These are phyloP conservation scores for Pythium dissimile DNA, from an alignment of 352 stramenopile genomes.

Conservation along the genomic window DNA sequence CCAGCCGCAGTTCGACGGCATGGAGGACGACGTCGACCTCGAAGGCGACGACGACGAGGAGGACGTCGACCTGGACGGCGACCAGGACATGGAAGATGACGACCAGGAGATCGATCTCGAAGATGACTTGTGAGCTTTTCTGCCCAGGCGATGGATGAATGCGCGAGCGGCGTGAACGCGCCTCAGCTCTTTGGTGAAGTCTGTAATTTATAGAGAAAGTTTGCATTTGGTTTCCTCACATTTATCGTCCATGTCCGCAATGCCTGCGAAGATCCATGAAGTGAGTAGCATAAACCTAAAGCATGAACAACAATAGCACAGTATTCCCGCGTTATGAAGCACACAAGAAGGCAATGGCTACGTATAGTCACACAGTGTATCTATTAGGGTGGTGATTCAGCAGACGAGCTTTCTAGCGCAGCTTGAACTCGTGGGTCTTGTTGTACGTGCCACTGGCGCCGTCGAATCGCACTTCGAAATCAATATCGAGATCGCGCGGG, in stretches of 20 bases:
- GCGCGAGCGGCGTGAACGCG: slow-evolving; percentile 1
- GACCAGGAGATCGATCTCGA: slow-evolving; percentile 64
- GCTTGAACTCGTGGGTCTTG: slow-evolving; percentile 71
- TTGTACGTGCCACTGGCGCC: slow-evolving; percentile 62
- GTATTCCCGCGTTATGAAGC: too few relatives aligned
- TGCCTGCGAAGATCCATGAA: too few relatives aligned
- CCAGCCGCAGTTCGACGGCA: slow-evolving; percentile 31
- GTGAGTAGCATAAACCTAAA: too few relatives aligned
- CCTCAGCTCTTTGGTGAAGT: slow-evolving; percentile 19
- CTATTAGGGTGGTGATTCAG: too few relatives aligned
- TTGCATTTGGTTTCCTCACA: slow-evolving; percentile 2
- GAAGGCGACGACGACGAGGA: slow-evolving; percentile 65
- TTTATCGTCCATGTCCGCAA: too few relatives aligned
- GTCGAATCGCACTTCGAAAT: slow-evolving; percentile 79
- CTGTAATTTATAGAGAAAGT: slow-evolving; percentile 75
- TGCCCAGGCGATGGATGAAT: not conserved
- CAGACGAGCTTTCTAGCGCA: too few relatives aligned
- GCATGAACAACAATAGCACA: too few relatives aligned
- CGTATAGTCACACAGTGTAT: too few relatives aligned
- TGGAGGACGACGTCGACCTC: slow-evolving; percentile 63
- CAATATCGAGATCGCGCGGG: slow-evolving; percentile 93
- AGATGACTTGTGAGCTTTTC: slow-evolving; percentile 24
- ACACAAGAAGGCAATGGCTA: too few relatives aligned
- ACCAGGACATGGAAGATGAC: slow-evolving; percentile 61
- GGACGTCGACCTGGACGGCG: slow-evolving; percentile 64